phyloP scores from a whole-genome alignment of 345 rosid genomes.

The Salix dunnii region DNA sequence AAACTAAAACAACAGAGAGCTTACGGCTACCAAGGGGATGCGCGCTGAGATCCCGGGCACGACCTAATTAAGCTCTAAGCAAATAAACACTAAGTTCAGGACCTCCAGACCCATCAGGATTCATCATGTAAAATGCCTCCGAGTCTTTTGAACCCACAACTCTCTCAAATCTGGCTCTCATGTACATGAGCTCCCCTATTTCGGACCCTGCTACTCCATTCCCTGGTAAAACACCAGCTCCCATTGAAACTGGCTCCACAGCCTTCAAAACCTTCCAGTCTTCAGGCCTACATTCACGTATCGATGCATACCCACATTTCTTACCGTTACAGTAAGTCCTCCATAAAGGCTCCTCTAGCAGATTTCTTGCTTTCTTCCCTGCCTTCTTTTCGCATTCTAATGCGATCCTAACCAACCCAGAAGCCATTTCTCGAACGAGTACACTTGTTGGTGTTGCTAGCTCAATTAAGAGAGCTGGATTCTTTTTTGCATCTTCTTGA shows the following conservation, averaged over 20 bases:
- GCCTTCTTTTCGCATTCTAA: constrained; percentile 62
- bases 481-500: constrained; percentile 59
- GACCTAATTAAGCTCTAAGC: constrained; percentile 48
- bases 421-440: constrained; percentile 86
- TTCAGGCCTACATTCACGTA: constrained; percentile 56
- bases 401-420: constrained; percentile 82
- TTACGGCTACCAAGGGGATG: background rate
- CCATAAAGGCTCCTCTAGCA: constrained; percentile 72
- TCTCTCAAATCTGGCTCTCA: constrained; percentile 93
- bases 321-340: constrained; percentile 83
- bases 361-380: constrained; percentile 41
- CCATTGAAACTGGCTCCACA: constrained; percentile 84
- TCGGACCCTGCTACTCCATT: constrained; percentile 40
- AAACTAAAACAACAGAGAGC: background rate
- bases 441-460: constrained; percentile 78
- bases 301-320: constrained; percentile 76
- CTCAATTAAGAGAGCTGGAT: constrained; percentile 70
- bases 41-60: too few relatives aligned
- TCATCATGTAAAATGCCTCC: constrained; percentile 94
- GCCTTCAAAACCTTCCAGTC: constrained; percentile 69
- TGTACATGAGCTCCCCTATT: constrained; percentile 85
- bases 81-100: constrained; percentile 87
- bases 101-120: constrained; percentile 77
- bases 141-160: constrained; percentile 89
- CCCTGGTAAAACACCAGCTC: constrained; percentile 90